A percentile compares a stretch with the other conserved stretches of the same genome.
Evolutionary conservation across 257 asterid species (phyloP).

Genomic region (Ilex aquifolium): DNA sequence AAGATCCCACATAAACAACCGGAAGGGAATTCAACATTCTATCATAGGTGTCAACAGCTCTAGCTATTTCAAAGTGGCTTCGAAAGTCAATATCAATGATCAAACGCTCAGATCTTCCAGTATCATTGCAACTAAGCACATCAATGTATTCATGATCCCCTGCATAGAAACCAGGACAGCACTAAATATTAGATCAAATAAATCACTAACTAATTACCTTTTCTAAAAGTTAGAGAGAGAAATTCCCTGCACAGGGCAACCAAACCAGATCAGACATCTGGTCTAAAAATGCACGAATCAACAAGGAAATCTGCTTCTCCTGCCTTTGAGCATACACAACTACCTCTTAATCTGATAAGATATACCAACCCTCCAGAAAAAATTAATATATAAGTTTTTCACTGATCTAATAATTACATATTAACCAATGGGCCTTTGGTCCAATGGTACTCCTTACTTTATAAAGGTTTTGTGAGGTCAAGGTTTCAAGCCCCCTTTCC

Average conservation of each 20-base stretch:
- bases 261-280: background rate
- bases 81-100: constrained; percentile 62
- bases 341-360: no score
- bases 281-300: background rate
- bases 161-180: constrained; percentile 12
- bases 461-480: no score
- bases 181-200: constrained; percentile 2
- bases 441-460: no score
- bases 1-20: constrained; percentile 52
- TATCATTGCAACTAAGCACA: constrained; percentile 28
- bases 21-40: constrained; percentile 54
- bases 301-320: no score
- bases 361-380: no score
- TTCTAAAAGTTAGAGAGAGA: no score
- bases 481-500: no score
- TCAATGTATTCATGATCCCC: constrained; percentile 78
- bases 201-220: no score
- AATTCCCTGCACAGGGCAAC: background rate
- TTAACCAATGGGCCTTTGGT: no score
- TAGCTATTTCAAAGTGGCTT: constrained; percentile 78
- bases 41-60: constrained; percentile 71
- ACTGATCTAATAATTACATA: no score
- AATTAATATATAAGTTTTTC: no score
- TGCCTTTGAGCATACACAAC: no score
- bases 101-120: constrained; percentile 40